Percentiles rank a stretch among this genome's conserved stretches.
Evolutionary conservation across 805 yeast genomes (phyloP).

Genomic region (Brettanomyces nanus): DNA sequence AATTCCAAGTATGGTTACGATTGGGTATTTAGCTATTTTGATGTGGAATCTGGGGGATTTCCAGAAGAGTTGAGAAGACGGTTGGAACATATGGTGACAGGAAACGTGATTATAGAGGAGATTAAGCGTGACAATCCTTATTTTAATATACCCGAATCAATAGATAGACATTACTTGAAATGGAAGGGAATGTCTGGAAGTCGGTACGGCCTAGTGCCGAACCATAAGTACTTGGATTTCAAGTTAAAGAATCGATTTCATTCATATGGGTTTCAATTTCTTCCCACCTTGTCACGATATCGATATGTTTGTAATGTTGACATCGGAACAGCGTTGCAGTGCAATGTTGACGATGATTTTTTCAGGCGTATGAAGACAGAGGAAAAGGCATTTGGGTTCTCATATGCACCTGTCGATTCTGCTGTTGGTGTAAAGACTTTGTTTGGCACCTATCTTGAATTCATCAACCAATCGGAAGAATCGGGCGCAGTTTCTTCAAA

Average conservation of each 20-base stretch:
- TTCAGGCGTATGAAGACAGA: slow-evolving; percentile 32
- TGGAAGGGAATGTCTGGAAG: slow-evolving; percentile 28
- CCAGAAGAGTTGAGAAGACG: slow-evolving; percentile 55
- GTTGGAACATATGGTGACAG: slow-evolving; percentile 58
- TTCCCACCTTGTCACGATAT: slow-evolving; percentile 34
- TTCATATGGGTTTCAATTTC: slow-evolving; percentile 34
- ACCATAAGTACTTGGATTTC: slow-evolving; percentile 32
- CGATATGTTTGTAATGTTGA: slow-evolving; percentile 54
- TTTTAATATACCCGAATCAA: slow-evolving; percentile 57
- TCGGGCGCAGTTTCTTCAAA: neutral
- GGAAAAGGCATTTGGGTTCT: slow-evolving; percentile 39
- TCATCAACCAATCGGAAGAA: neutral
- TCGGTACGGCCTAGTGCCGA: slow-evolving; percentile 20
- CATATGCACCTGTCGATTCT: slow-evolving; percentile 20
- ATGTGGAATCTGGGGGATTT: slow-evolving; percentile 37
- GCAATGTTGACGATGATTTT: slow-evolving; percentile 51
- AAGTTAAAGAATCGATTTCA: slow-evolving; percentile 52
- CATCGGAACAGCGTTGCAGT: slow-evolving; percentile 42
- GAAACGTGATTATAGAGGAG: slow-evolving; percentile 59
- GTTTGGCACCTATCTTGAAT: slow-evolving; percentile 29
- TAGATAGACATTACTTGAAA: slow-evolving; percentile 51
- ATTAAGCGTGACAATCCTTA: slow-evolving; percentile 48
- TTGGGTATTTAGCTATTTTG: slow-evolving; percentile 78
- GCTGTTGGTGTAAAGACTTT: slow-evolving; percentile 17
- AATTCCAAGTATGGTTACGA: slow-evolving; percentile 70